Conservation (phyloP, 2,329 filamentous ascomycete species). For the Cercospora canescens region DNA sequence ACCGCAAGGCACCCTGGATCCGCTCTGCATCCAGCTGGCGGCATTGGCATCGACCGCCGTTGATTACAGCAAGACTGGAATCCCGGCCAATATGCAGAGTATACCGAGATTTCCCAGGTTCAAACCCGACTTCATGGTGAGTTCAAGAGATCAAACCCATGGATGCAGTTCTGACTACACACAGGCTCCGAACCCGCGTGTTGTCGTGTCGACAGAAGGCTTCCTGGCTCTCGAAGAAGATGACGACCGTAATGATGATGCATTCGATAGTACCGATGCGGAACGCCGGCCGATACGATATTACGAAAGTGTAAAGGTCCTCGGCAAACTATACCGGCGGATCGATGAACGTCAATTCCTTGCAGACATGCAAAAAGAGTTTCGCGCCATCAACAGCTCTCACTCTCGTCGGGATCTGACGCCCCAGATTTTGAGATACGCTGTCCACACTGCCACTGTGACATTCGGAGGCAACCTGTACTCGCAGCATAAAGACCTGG, state of each 20-base stretch:
- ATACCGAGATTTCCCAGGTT: conserved; percentile 42
- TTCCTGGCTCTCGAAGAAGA: conserved; percentile 52
- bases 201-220: conserved; percentile 44
- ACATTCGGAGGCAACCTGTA: conserved; percentile 33
- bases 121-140: conserved; percentile 55
- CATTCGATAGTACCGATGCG: conserved; percentile 35
- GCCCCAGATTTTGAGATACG: conserved; percentile 41
- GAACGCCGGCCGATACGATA: conserved; percentile 49
- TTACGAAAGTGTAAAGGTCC: conserved; percentile 67
- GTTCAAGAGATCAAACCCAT: neutral
- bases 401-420: conserved; percentile 24
- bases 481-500: conserved; percentile 40
- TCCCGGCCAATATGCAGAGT: conserved; percentile 51
- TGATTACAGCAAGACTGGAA: conserved; percentile 58
- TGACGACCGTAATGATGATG: conserved; percentile 48
- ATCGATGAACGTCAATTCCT: conserved; percentile 73
- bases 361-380: conserved; percentile 42
- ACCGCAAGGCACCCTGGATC: conserved; percentile 33
- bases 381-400: conserved; percentile 19
- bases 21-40: conserved; percentile 41
- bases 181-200: conserved; percentile 45
- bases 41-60: conserved; percentile 41
- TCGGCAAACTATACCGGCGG: conserved; percentile 69
- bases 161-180: neutral
- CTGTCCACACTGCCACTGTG: conserved; percentile 34